A percentile compares a stretch with the other conserved stretches of the same genome.
These are phyloP conservation scores for Globisporangium rhizosaccharum DNA, from an alignment of 352 stramenopile genomes.

Conservation along the genomic window DNA sequence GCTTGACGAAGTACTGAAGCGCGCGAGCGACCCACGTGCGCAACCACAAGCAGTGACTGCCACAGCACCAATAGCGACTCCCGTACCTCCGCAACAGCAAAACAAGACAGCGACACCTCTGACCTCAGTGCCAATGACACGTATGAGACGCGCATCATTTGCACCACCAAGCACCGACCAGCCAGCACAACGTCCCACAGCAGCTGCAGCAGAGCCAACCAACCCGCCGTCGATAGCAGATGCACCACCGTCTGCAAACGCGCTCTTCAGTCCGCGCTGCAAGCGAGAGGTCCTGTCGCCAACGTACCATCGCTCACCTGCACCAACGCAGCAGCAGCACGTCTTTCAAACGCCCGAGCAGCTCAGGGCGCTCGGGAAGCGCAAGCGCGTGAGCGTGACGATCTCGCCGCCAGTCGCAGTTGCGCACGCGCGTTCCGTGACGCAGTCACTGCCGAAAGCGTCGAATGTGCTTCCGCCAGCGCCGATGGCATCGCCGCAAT, in stretches of 20 bases:
- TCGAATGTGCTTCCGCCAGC: not conserved
- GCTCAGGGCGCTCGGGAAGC: not conserved
- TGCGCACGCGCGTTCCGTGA: not conserved
- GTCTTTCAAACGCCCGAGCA: slow-evolving; percentile 5
- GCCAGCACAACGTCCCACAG: not conserved
- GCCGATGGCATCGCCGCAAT: slow-evolving; percentile 5
- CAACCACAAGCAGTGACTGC: not conserved
- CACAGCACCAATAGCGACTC: not conserved
- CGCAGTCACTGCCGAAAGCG: not conserved
- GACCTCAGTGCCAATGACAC: not conserved
- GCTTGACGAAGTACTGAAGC: slow-evolving; percentile 2
- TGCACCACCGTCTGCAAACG: not conserved
- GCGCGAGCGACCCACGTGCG: not conserved
- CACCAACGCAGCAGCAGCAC: not conserved
- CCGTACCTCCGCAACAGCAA: too few relatives aligned
- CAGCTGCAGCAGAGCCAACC: not conserved
- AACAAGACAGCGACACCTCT: too few relatives aligned
- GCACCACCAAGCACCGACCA: not conserved
- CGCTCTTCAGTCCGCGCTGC: not conserved
- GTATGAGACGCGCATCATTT: not conserved
- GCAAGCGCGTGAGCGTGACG: slow-evolving; percentile 12
- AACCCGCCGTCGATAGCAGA: not conserved
- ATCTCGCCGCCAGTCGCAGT: slow-evolving; percentile 7
- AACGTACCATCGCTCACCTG: not conserved
- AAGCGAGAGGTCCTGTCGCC: slow-evolving; percentile 9